These are phyloP conservation scores for Phycomyces nitens DNA, from an alignment of 192 early-diverging fungal species.

Conservation along the genomic window DNA sequence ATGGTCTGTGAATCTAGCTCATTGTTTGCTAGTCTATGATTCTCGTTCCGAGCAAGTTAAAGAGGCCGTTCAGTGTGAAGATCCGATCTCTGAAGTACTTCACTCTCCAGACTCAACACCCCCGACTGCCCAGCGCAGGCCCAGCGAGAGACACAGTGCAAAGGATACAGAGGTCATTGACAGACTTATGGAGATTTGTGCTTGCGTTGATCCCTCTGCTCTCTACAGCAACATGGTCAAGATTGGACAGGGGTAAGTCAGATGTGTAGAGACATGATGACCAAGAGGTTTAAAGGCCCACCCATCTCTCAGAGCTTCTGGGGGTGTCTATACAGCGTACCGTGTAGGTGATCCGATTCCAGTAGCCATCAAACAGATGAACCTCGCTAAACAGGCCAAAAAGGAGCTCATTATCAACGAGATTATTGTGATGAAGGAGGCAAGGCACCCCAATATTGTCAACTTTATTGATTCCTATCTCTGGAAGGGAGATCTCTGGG, in stretches of 20 bases:
- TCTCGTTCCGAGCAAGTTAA: no score
- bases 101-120: not conserved
- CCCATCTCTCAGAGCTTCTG: slow-evolving; percentile 94
- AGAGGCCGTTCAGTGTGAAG: no score
- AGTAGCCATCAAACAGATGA: slow-evolving; percentile 97
- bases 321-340: slow-evolving; percentile 86
- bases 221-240: slow-evolving; percentile 45
- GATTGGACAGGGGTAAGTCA: slow-evolving; percentile 38
- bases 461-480: slow-evolving; percentile 85
- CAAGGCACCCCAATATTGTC: slow-evolving; percentile 78
- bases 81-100: not conserved
- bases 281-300: no score
- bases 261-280: no score
- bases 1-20: no score
- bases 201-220: slow-evolving; percentile 78
- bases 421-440: slow-evolving; percentile 84
- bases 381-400: slow-evolving; percentile 91
- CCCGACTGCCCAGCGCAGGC: slow-evolving; percentile 19
- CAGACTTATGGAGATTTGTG: slow-evolving; percentile 79
- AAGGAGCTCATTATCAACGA: slow-evolving; percentile 96
- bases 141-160: slow-evolving; percentile 15
- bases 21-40: no score
- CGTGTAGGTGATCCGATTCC: slow-evolving; percentile 39
- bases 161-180: slow-evolving; percentile 76
- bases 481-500: slow-evolving; percentile 83